Base-by-base conservation (phyloP, 2,329 filamentous ascomycete species). In the Colletotrichum paranaense region DNA sequence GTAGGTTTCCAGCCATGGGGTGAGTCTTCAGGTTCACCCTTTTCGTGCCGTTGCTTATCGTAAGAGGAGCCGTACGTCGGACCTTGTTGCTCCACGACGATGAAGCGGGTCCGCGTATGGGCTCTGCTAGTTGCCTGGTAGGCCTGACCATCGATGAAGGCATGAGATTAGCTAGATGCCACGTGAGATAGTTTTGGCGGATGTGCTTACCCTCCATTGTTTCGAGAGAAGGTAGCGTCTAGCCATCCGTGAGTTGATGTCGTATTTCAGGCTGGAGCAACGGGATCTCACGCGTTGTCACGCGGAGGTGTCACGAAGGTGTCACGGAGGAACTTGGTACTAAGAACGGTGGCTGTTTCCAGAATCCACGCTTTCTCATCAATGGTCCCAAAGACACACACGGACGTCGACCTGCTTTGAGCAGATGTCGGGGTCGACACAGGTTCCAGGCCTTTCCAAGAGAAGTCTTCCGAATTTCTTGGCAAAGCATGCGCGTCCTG, bases 171-270 rank as follows among this genome's bases (percentile, higher is more conserved):
- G 62, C 28, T 22, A 14, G n/a, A 19, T n/a, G n/a, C 19, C 11
- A 26, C 9, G 30, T 53, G 7, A 5, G 35, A 11, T 7, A 22
- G 14, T n/a, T 4, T 38, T 26, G 3, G 1, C 26, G 12, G 12
- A 30, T 12, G 22, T 1, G 9, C 62, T 64, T 64, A 64, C 62
- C 62, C 46, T 55, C 62, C 62, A 55, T 32, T 64, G 46, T 38
- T 30, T 46, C 22, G 62, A 16, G 14, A 55, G 46, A 16, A 49
- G 30, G 24, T 26, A 64, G n/a, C 46, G 62, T 53, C 62, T 64
- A 55, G 62, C 62, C 62, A 64, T 64, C 14, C 32, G 62, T 53
- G 19, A 24, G 5, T 9, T 55, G 28, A 12, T 24, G 35, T 9
- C 9, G 22, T 30, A 11, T 7, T 6, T 12, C 16, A 2, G 28